phyloP scores from a whole-genome alignment of 805 yeast genomes.

The Grigorovia humatica region DNA sequence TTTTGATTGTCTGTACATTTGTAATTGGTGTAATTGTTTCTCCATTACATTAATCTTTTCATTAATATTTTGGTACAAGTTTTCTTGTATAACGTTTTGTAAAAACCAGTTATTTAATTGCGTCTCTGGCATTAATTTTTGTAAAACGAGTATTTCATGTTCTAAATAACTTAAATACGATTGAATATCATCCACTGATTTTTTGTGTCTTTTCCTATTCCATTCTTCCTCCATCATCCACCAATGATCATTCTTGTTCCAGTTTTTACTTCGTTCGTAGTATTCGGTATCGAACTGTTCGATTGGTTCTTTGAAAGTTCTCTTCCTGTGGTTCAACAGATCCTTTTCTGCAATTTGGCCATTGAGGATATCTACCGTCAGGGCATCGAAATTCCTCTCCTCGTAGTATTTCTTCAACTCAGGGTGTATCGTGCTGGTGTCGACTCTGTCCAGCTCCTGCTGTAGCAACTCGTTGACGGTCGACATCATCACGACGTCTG shows the following conservation, averaged over 20 bases:
- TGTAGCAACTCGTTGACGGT: background rate
- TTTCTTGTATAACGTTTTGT: slow-evolving; percentile 14
- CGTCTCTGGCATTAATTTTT: slow-evolving; percentile 27
- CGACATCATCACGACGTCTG: slow-evolving; percentile 4
- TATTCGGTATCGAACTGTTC: background rate
- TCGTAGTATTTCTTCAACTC: slow-evolving; percentile 4
- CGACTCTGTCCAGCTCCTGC: slow-evolving; percentile 8
- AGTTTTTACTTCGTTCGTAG: background rate
- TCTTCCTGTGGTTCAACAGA: background rate
- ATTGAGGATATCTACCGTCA: background rate
- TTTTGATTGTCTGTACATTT: background rate
- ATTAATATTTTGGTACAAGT: background rate
- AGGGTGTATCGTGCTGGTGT: slow-evolving; percentile 9
- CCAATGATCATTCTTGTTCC: background rate
- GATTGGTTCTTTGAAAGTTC: background rate
- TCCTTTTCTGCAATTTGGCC: background rate
- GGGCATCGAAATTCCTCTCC: background rate
- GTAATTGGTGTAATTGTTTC: background rate
- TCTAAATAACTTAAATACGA: slow-evolving; percentile 17
- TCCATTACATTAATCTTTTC: background rate
- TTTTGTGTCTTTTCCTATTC: background rate
- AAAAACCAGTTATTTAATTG: slow-evolving; percentile 30
- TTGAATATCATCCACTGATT: background rate
- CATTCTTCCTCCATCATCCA: background rate
- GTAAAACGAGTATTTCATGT: slow-evolving; percentile 31